Conservation (phyloP, 495 filamentous ascomycete genomes). For the Aspergillus nidulans region DNA sequence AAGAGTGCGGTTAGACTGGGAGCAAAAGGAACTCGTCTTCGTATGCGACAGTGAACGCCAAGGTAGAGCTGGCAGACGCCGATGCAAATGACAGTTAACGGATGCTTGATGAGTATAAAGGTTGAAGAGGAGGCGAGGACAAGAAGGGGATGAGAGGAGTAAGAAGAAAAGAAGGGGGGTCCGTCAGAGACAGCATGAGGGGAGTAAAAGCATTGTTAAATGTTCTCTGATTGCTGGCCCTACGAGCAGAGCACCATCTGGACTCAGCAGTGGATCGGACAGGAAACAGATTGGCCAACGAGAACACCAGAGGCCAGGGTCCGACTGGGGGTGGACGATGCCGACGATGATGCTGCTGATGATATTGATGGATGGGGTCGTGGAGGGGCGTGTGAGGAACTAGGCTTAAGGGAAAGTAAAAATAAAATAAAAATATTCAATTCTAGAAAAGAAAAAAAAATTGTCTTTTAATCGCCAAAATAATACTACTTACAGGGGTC, state of each 20-base stretch:
- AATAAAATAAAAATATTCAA: slow-evolving; percentile 15
- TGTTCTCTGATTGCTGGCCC: slow-evolving; percentile 28
- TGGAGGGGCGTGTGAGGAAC: slow-evolving; percentile 13
- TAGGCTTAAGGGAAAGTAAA: slow-evolving; percentile 19
- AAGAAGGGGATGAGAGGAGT: slow-evolving; percentile 4
- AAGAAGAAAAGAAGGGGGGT: slow-evolving; percentile 14
- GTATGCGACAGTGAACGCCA: neutral
- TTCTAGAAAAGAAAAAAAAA: slow-evolving; percentile 5
- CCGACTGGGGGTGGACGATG: slow-evolving; percentile 20
- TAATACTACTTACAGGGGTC: slow-evolving; percentile 13
- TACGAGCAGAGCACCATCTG: slow-evolving; percentile 21
- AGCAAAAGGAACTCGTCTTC: neutral
- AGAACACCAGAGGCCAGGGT: slow-evolving; percentile 19
- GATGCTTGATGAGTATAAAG: neutral
- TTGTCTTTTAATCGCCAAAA: no score
- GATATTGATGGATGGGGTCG: slow-evolving; percentile 5
- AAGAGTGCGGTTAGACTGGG: no score
- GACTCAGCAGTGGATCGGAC: slow-evolving; percentile 17
- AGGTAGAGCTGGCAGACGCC: neutral
- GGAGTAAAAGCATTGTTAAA: slow-evolving; percentile 33
- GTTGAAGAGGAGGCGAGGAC: neutral
- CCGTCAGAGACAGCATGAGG: slow-evolving; percentile 11
- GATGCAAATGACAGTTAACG: neutral
- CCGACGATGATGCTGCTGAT: slow-evolving; percentile 18
- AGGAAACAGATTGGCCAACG: slow-evolving; percentile 18